phyloP scores from a whole-genome alignment of 2,329 filamentous ascomycete genomes.

The Penicillium sp. region DNA sequence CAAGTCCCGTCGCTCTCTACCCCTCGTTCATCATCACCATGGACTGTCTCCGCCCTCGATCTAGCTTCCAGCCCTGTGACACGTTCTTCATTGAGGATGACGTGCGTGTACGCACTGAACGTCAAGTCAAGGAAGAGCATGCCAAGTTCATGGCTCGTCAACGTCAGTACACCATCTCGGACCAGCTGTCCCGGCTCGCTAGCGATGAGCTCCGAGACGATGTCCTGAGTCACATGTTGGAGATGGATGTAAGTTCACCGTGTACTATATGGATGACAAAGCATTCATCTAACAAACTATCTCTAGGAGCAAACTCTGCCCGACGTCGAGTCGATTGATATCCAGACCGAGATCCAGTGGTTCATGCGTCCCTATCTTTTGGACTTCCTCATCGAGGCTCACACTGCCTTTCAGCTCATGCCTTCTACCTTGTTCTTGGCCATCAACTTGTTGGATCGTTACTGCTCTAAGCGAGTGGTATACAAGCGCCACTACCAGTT shows the following conservation, averaged over 20 bases:
- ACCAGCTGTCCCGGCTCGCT: constrained; percentile 78
- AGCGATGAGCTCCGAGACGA: constrained; percentile 91
- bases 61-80: constrained; percentile 59
- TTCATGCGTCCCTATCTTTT: constrained; percentile 98
- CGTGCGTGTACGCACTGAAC: constrained; percentile 47
- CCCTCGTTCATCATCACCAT: constrained; percentile 43
- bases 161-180: constrained; percentile 79
- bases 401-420: constrained; percentile 86
- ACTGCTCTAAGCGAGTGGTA: constrained; percentile 94
- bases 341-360: constrained; percentile 99
- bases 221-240: constrained; percentile 85
- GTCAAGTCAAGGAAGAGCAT: constrained; percentile 61
- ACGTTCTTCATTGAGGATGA: constrained; percentile 62
- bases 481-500: constrained; percentile 99
- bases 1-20: constrained; percentile 4
- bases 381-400: constrained; percentile 96
- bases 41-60: constrained; percentile 50
- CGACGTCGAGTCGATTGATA: constrained; percentile 96
- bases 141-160: constrained; percentile 72
- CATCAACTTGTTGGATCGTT: constrained; percentile 92
- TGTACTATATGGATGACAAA: not conserved
- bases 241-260: constrained; percentile 66
- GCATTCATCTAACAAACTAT: constrained; percentile 1
- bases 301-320: constrained; percentile 73
- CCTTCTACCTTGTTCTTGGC: constrained; percentile 94